phyloP scores from a whole-genome alignment of 23 red algal species.

The Gracilaria vermiculophylla region DNA sequence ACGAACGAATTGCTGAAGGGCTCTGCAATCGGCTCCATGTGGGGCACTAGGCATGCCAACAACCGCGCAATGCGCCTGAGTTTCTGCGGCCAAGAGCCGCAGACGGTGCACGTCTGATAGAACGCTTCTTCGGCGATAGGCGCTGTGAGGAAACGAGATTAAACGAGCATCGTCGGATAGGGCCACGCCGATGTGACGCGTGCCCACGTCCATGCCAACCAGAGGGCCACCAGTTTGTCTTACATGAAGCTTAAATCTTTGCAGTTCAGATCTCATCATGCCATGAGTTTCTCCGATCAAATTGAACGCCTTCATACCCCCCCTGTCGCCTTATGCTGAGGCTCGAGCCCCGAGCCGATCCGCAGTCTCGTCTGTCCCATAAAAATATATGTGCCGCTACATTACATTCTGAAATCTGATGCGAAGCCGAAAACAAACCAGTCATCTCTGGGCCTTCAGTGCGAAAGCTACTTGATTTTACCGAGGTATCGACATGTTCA shows the following conservation, averaged over 20 bases:
- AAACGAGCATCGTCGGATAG: constrained; percentile 38
- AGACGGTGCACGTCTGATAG: neutral
- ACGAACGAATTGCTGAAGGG: constrained; percentile 25
- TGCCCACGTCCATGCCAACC: constrained; percentile 58
- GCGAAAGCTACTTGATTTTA: too few relatives aligned
- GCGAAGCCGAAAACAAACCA: too few relatives aligned
- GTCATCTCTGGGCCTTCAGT: too few relatives aligned
- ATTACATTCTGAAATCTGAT: too few relatives aligned
- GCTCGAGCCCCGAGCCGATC: too few relatives aligned
- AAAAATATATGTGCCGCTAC: too few relatives aligned
- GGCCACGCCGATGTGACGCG: constrained; percentile 48
- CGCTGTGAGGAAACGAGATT: constrained; percentile 59
- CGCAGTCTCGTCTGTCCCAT: too few relatives aligned
- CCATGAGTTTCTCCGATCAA: constrained; percentile 5
- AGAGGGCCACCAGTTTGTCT: neutral
- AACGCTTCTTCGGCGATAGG: constrained; percentile 15
- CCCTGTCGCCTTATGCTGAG: too few relatives aligned
- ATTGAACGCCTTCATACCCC: neutral
- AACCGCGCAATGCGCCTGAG: neutral
- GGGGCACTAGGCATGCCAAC: constrained; percentile 47
- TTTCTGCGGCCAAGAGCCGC: neutral
- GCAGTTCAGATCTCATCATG: constrained; percentile 5
- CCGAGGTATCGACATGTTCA: too few relatives aligned
- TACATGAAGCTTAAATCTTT: neutral
- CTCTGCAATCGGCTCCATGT: neutral